These are phyloP conservation scores for Metschnikowia hibisci DNA, from an alignment of 805 yeast genomes.

Conservation along the genomic window DNA sequence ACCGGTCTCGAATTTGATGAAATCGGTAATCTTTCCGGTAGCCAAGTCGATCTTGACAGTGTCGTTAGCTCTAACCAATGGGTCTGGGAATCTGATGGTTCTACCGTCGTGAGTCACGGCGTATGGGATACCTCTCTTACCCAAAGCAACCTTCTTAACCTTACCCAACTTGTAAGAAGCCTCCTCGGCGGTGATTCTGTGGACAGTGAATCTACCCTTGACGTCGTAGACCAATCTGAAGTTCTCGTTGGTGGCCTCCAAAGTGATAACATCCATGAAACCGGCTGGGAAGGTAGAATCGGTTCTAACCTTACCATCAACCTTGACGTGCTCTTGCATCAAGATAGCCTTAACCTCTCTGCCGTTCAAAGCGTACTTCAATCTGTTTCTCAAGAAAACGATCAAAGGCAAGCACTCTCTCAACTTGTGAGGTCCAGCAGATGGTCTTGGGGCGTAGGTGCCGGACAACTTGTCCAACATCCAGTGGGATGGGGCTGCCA, in stretches of 20 bases:
- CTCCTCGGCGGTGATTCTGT: slow-evolving; percentile 99
- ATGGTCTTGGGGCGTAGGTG: slow-evolving; percentile 34
- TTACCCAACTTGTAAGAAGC: slow-evolving; percentile 97
- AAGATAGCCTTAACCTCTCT: slow-evolving; percentile 34
- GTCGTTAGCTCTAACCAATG: slow-evolving; percentile 93
- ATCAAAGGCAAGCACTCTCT: slow-evolving; percentile 33
- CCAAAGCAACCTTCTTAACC: slow-evolving; percentile 97
- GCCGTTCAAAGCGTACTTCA: slow-evolving; percentile 33
- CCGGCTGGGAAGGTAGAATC: slow-evolving; percentile 33
- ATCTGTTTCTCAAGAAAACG: slow-evolving; percentile 33
- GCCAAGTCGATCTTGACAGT: slow-evolving; percentile 96
- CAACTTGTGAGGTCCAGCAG: slow-evolving; percentile 35
- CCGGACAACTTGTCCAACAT: slow-evolving; percentile 38
- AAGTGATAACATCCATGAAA: slow-evolving; percentile 31
- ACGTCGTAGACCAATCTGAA: slow-evolving; percentile 98
- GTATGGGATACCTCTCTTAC: slow-evolving; percentile 98
- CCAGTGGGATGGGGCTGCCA: slow-evolving; percentile 38
- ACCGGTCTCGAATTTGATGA: slow-evolving; percentile 87
- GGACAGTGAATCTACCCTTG: slow-evolving; percentile 99
- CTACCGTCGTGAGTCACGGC: slow-evolving; percentile 99
- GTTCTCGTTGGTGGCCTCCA: slow-evolving; percentile 50
- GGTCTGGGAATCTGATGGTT: slow-evolving; percentile 99
- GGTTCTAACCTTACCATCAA: slow-evolving; percentile 33
- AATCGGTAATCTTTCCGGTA: slow-evolving; percentile 88
- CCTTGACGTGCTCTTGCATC: slow-evolving; percentile 34